Conservation (phyloP, 163 green algal genomes). For the Volvox carteri region DNA sequence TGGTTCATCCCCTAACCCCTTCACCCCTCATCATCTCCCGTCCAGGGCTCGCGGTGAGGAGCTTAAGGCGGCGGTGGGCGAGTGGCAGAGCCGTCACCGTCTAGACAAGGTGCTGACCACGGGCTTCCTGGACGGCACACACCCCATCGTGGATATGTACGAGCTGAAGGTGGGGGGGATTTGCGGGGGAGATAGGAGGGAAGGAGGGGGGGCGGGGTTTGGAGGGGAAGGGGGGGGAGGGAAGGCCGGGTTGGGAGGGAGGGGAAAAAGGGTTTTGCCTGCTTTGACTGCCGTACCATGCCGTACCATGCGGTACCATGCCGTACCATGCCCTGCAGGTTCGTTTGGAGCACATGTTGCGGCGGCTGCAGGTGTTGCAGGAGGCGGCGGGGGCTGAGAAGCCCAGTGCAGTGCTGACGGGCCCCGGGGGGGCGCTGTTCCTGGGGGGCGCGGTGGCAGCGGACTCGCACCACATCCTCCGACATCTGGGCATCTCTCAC, state of each 20-base stretch:
- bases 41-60: slow-evolving; percentile 71
- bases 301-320: too few species aligned
- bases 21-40: too few species aligned
- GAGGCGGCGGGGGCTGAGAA: slow-evolving; percentile 72
- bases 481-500: slow-evolving; percentile 82
- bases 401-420: slow-evolving; percentile 42
- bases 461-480: slow-evolving; percentile 82
- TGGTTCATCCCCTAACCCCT: too few species aligned
- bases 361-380: slow-evolving; percentile 82
- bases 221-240: not conserved
- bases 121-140: slow-evolving; percentile 88
- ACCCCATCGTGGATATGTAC: slow-evolving; percentile 90
- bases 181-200: not conserved
- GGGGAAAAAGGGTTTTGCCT: not conserved
- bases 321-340: too few species aligned
- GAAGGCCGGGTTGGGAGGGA: not conserved
- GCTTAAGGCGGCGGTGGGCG: slow-evolving; percentile 80
- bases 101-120: slow-evolving; percentile 79
- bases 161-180: slow-evolving; percentile 79
- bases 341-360: slow-evolving; percentile 90
- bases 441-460: slow-evolving; percentile 83
- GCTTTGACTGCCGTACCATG: too few species aligned
- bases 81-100: slow-evolving; percentile 82
- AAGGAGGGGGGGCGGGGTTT: not conserved
- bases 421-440: slow-evolving; percentile 70